Percentiles rank a stretch among this genome's conserved stretches.
Conservation (phyloP, 192 early-diverging fungal species). For the Coemansia umbellata region DNA sequence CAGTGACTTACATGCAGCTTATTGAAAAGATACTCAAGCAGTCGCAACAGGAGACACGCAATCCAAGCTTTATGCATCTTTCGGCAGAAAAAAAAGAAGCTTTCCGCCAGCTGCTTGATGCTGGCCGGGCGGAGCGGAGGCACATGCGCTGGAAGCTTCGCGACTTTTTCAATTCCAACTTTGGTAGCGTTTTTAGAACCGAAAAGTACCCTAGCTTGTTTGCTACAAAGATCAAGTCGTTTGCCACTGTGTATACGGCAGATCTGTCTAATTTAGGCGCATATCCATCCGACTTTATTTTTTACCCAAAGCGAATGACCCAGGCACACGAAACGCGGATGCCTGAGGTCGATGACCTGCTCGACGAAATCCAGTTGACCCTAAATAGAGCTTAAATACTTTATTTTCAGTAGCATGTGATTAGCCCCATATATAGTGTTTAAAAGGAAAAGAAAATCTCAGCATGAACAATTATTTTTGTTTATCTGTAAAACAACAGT, state of each 20-base stretch:
- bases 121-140: conserved; percentile 50
- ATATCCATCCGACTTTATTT: conserved; percentile 58
- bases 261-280: conserved; percentile 52
- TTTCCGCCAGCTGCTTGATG: conserved; percentile 44
- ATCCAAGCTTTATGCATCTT: conserved; percentile 14
- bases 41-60: conserved; percentile 53
- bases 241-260: conserved; percentile 54
- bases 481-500: no score
- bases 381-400: background rate
- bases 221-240: conserved; percentile 56
- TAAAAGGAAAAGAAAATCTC: no score
- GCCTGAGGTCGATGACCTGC: conserved; percentile 45
- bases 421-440: no score
- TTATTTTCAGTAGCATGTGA: no score
- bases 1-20: conserved; percentile 52
- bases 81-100: conserved; percentile 19
- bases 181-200: conserved; percentile 61
- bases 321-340: conserved; percentile 54
- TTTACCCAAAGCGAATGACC: conserved; percentile 58
- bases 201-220: conserved; percentile 59
- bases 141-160: conserved; percentile 47
- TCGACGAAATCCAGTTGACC: conserved; percentile 22
- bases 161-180: conserved; percentile 53
- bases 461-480: background rate
- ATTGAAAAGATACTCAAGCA: conserved; percentile 55